A percentile compares a stretch with the other conserved stretches of the same genome.
These are phyloP conservation scores for Cladorrhinum sp. DNA, from an alignment of 2,329 filamentous ascomycete species.

Conservation along the genomic window DNA sequence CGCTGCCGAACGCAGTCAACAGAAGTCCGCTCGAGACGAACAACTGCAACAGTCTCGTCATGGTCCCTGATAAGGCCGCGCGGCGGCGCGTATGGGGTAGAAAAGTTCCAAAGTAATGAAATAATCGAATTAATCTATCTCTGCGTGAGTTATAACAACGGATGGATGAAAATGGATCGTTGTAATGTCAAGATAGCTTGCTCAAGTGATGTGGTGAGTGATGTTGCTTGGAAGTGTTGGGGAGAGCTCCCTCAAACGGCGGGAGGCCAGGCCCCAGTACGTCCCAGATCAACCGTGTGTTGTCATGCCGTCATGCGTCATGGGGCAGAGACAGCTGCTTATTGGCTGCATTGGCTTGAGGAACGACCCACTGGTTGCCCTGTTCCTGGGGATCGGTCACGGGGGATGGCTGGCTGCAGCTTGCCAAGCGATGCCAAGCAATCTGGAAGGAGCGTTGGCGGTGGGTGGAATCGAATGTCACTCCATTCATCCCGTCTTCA, in stretches of 20 bases:
- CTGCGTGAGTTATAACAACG: background rate
- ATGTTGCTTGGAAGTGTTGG: background rate
- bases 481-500: background rate
- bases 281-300: background rate
- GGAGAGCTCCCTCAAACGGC: background rate
- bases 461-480: background rate
- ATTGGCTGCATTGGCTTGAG: conserved; percentile 2
- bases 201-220: background rate
- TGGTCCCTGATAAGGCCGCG: conserved; percentile 27
- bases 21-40: conserved; percentile 35
- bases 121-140: background rate
- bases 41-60: conserved; percentile 39
- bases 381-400: conserved; percentile 5
- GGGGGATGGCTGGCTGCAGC: conserved; percentile 2
- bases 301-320: conserved; percentile 10
- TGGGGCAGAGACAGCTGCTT: background rate
- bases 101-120: background rate
- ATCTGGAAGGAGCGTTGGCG: background rate
- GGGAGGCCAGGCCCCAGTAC: background rate
- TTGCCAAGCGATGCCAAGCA: conserved; percentile 5
- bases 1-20: conserved; percentile 32
- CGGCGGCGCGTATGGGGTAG: conserved; percentile 18
- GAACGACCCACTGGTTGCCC: background rate
- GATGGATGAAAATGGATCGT: background rate
- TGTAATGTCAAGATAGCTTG: background rate